Conservation (phyloP, 2,329 filamentous ascomycete species). For the Parastagonospora avenae region DNA sequence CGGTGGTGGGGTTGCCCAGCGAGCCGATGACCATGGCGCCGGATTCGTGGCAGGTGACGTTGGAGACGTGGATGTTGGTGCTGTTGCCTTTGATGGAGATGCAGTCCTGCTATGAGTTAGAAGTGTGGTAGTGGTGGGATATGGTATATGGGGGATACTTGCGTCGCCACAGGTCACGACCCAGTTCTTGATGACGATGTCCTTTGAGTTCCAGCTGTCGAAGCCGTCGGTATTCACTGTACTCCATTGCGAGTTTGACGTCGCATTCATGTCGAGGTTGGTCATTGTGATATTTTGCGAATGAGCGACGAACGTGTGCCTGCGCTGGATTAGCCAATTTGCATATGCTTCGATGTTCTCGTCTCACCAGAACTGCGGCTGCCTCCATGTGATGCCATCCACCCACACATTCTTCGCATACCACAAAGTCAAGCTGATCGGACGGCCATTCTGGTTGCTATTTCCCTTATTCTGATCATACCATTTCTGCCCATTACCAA, state of each 20-base stretch:
- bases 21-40: slow-evolving; percentile 64
- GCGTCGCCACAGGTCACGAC: slow-evolving; percentile 44
- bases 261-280: slow-evolving; percentile 59
- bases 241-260: slow-evolving; percentile 51
- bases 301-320: slow-evolving; percentile 53
- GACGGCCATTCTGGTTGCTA: slow-evolving; percentile 53
- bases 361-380: slow-evolving; percentile 56
- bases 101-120: slow-evolving; percentile 59
- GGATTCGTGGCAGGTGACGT: slow-evolving; percentile 65
- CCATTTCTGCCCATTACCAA: slow-evolving; percentile 38
- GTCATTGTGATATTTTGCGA: slow-evolving; percentile 59
- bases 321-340: slow-evolving; percentile 3
- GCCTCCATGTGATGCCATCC: slow-evolving; percentile 51
- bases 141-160: slow-evolving; percentile 16
- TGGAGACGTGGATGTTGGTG: slow-evolving; percentile 62
- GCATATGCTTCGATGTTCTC: not conserved
- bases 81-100: slow-evolving; percentile 67
- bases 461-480: slow-evolving; percentile 49
- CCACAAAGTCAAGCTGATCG: slow-evolving; percentile 55
- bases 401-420: slow-evolving; percentile 53
- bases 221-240: slow-evolving; percentile 59
- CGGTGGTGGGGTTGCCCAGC: slow-evolving; percentile 62
- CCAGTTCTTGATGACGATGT: slow-evolving; percentile 55
- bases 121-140: slow-evolving; percentile 31
- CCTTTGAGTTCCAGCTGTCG: slow-evolving; percentile 58